Conservation (phyloP, 371 early-diverging fungal species). For the Mucor irregularis region DNA sequence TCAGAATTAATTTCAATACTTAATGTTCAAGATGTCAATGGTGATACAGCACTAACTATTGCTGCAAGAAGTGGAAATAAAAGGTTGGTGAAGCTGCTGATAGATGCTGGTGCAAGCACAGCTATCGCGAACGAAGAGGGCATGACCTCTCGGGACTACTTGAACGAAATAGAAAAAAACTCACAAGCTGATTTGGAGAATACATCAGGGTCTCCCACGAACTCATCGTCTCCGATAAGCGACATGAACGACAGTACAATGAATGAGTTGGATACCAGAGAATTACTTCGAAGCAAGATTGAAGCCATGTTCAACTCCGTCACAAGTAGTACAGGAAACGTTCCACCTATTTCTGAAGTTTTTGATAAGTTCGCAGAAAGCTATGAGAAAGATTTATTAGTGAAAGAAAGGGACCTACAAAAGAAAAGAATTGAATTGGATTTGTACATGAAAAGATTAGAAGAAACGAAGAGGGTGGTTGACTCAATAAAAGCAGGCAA, state of each 20-base stretch:
- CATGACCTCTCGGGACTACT: slow-evolving; percentile 51
- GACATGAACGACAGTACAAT: slow-evolving; percentile 35
- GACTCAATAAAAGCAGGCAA: background rate
- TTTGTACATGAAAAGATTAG: slow-evolving; percentile 21
- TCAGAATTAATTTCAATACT: slow-evolving; percentile 71
- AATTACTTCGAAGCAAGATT: slow-evolving; percentile 12
- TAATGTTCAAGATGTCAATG: slow-evolving; percentile 82
- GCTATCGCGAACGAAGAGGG: slow-evolving; percentile 76
- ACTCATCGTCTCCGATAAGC: background rate
- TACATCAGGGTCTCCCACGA: background rate
- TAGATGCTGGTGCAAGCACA: slow-evolving; percentile 83
- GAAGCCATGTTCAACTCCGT: slow-evolving; percentile 24
- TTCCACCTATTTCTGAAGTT: slow-evolving; percentile 29
- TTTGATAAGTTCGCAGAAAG: slow-evolving; percentile 39
- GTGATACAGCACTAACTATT: slow-evolving; percentile 90
- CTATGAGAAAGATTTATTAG: slow-evolving; percentile 33
- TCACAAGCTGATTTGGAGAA: background rate
- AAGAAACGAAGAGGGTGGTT: slow-evolving; percentile 20
- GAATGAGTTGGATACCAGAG: slow-evolving; percentile 34
- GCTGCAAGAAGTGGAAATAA: slow-evolving; percentile 79
- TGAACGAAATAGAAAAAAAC: slow-evolving; percentile 36
- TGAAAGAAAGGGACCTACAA: slow-evolving; percentile 20
- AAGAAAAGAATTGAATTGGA: slow-evolving; percentile 32
- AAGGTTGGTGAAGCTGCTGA: slow-evolving; percentile 66
- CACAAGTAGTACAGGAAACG: background rate